Percentiles rank a stretch among this genome's conserved stretches.
phyloP scores from a whole-genome alignment of 2,329 filamentous ascomycete species.

The Scedosporium aurantiacum region DNA sequence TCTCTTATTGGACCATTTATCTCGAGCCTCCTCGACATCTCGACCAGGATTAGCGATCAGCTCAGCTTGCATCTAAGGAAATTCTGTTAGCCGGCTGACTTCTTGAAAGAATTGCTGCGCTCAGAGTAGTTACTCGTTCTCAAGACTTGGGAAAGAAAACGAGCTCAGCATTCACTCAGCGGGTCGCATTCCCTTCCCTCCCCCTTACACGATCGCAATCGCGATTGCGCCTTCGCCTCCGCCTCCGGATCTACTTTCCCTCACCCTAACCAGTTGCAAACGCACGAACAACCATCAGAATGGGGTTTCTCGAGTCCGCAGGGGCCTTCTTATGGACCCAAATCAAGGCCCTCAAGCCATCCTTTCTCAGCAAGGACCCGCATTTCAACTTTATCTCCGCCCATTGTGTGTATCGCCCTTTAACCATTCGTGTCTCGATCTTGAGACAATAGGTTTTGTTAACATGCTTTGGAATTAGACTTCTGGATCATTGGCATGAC shows the following conservation, averaged over 20 bases:
- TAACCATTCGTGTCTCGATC: neutral
- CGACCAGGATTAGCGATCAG: too few species aligned
- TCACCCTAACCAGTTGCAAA: neutral
- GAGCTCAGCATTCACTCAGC: too few species aligned
- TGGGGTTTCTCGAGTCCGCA: neutral
- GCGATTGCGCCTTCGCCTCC: too few species aligned
- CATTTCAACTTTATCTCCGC: constrained; percentile 73
- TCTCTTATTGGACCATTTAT: neutral
- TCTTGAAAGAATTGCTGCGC: too few species aligned
- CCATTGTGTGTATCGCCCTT: constrained; percentile 50
- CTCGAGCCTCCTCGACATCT: too few species aligned
- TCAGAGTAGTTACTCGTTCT: too few species aligned
- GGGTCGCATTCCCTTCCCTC: too few species aligned
- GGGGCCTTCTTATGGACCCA: constrained; percentile 23
- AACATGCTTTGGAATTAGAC: constrained; percentile 34
- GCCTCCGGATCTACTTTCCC: too few species aligned
- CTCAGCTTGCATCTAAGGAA: too few species aligned
- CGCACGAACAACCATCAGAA: neutral
- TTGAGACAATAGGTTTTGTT: constrained; percentile 1
- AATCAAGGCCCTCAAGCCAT: constrained; percentile 39
- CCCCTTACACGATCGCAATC: too few species aligned
- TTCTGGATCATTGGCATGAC: constrained; percentile 67
- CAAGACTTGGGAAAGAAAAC: too few species aligned
- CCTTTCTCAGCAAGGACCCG: constrained; percentile 48
- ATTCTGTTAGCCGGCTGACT: too few species aligned